A percentile compares a stretch with the other conserved stretches of the same genome.
phyloP scores from a whole-genome alignment of 2,329 filamentous ascomycete genomes.

The Aspergillus sp. region DNA sequence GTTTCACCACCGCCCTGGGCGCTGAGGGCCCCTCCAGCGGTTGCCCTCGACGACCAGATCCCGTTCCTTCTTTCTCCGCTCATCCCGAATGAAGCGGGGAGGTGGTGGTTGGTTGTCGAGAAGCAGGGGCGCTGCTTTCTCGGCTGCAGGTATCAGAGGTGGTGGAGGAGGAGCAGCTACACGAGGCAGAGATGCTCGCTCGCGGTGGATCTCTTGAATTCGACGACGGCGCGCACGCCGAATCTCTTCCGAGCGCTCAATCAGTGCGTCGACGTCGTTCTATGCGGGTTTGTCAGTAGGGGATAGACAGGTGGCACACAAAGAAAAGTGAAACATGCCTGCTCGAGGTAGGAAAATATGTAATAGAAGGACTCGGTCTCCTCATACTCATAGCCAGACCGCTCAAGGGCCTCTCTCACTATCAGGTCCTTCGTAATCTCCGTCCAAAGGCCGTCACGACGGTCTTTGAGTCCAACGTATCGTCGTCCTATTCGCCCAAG shows the following conservation, averaged over 20 bases:
- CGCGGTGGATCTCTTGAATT: constrained; percentile 60
- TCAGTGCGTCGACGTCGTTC: constrained; percentile 85
- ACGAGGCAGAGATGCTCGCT: constrained; percentile 35
- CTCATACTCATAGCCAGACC: constrained; percentile 82
- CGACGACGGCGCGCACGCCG: constrained; percentile 63
- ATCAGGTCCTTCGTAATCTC: constrained; percentile 95
- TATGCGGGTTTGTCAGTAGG: constrained; percentile 39
- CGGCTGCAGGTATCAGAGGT: constrained; percentile 10
- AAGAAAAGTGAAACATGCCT: constrained; percentile 62
- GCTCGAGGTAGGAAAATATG: constrained; percentile 84
- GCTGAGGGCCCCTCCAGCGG: constrained; percentile 15
- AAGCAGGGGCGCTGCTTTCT: constrained; percentile 16
- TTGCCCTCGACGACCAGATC: constrained; percentile 27
- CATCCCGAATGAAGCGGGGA: constrained; percentile 21
- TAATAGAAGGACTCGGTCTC: constrained; percentile 90
- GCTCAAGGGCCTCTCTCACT: constrained; percentile 79
- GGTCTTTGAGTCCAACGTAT: constrained; percentile 39
- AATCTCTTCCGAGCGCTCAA: constrained; percentile 80
- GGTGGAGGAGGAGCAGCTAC: constrained; percentile 2
- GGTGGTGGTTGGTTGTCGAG: constrained; percentile 22
- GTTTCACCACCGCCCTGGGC: constrained; percentile 17
- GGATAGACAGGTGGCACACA: neutral
- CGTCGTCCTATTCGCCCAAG: constrained; percentile 48
- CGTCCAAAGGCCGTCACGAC: constrained; percentile 76
- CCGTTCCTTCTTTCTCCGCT: constrained; percentile 28